These are phyloP conservation scores for Neofusicoccum laricinum DNA, from an alignment of 2,329 filamentous ascomycete genomes.

Conservation along the genomic window DNA sequence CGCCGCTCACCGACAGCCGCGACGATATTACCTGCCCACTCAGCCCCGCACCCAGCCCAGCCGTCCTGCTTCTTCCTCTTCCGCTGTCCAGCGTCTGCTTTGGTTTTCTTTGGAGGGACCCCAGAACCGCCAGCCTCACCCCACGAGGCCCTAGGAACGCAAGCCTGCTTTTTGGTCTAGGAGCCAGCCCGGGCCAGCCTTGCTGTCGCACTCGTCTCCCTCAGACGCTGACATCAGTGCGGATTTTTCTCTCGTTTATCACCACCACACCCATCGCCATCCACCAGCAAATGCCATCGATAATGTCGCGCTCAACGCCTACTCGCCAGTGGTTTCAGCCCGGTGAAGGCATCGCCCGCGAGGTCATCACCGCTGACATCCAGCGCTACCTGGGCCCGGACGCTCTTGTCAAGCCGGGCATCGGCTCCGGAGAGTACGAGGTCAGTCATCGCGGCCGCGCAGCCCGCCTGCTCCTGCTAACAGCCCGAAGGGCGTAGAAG, in stretches of 20 bases:
- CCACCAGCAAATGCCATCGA: slow-evolving; percentile 21
- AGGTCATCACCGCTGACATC: slow-evolving; percentile 53
- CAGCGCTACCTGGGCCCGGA: slow-evolving; percentile 51
- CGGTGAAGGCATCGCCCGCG: slow-evolving; percentile 49
- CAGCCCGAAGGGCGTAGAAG: slow-evolving; percentile 37
- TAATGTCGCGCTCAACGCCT: slow-evolving; percentile 23
- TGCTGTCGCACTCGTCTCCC: slow-evolving; percentile 32
- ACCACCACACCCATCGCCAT: slow-evolving; percentile 19
- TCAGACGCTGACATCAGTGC: slow-evolving; percentile 32
- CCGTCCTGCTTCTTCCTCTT: background rate
- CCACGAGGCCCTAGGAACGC: slow-evolving; percentile 19
- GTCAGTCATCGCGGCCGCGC: slow-evolving; percentile 27
- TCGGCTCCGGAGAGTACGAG: slow-evolving; percentile 44
- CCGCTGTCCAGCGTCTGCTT: background rate
- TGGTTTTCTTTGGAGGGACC: slow-evolving; percentile 8
- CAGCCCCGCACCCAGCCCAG: slow-evolving; percentile 7
- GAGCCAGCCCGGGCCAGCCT: slow-evolving; percentile 12
- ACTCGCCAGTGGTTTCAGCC: slow-evolving; percentile 49
- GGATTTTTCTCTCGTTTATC: slow-evolving; percentile 27
- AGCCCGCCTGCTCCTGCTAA: background rate
- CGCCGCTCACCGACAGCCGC: slow-evolving; percentile 13
- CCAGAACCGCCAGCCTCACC: background rate
- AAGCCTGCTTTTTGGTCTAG: background rate
- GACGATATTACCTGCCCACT: slow-evolving; percentile 14
- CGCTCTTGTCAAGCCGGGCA: slow-evolving; percentile 48